Percentiles rank a stretch among this genome's conserved stretches.
Evolutionary conservation across 2,329 filamentous ascomycete species (phyloP).

Genomic region (Scedosporium dehoogii): DNA sequence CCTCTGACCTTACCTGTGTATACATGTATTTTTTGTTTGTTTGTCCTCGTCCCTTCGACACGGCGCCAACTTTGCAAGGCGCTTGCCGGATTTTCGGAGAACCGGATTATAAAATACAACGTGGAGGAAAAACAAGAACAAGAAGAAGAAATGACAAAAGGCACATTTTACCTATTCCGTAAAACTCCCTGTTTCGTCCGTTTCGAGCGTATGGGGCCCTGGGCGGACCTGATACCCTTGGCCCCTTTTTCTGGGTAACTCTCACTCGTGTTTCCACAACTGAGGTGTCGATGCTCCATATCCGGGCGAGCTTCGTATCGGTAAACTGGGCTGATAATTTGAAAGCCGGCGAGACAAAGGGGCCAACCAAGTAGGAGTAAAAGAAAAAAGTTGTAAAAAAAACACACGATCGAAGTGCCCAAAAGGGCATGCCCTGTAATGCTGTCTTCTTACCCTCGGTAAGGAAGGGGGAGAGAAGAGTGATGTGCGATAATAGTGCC

Average conservation of each 20-base stretch:
- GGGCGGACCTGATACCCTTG: neutral
- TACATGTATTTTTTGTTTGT: neutral
- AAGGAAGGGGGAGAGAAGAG: neutral
- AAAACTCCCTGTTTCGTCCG: neutral
- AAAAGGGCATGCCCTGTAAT: slow-evolving; percentile 1
- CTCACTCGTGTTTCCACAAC: too few species aligned
- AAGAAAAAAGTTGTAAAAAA: slow-evolving; percentile 13
- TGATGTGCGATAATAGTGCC: slow-evolving; percentile 25
- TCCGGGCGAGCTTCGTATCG: neutral
- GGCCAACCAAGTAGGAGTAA: neutral
- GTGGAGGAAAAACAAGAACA: neutral
- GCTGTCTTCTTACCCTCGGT: slow-evolving; percentile 4
- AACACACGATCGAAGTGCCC: slow-evolving; percentile 16
- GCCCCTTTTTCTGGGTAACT: too few species aligned
- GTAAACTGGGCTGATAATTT: neutral
- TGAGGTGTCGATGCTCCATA: too few species aligned
- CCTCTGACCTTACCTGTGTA: slow-evolving; percentile 6
- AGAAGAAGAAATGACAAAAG: slow-evolving; percentile 19
- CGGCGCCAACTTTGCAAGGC: neutral
- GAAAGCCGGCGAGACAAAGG: neutral
- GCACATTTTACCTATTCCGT: slow-evolving; percentile 6
- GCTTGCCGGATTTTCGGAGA: neutral
- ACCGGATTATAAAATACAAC: neutral
- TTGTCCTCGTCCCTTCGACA: neutral
- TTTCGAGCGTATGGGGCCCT: neutral